These are phyloP conservation scores for Cantharellus cinnabarinus DNA, from an alignment of 768 basidiomycete species.

Conservation along the genomic window DNA sequence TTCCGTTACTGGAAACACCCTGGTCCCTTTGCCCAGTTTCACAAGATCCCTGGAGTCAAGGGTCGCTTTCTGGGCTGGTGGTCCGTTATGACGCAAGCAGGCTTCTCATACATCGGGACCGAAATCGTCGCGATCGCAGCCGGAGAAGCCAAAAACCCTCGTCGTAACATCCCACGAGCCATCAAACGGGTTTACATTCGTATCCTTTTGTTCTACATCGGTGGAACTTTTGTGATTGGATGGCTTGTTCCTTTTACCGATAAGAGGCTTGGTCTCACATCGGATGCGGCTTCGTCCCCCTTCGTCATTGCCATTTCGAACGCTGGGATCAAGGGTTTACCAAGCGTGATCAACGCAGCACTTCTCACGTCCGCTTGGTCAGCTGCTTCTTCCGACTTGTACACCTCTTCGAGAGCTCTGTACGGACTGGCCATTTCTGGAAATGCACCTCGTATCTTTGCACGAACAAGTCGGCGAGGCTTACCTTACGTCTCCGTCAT, in stretches of 20 bases:
- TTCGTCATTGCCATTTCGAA: constrained; percentile 63
- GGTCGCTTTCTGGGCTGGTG: constrained; percentile 47
- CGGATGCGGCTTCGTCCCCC: constrained; percentile 46
- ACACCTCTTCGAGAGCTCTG: constrained; percentile 56
- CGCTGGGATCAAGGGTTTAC: constrained; percentile 73
- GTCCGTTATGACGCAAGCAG: constrained; percentile 64
- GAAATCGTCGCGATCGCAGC: constrained; percentile 84
- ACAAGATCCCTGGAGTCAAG: constrained; percentile 17
- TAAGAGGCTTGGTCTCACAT: constrained; percentile 27
- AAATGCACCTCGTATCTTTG: constrained; percentile 69
- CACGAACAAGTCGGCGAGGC: constrained; percentile 44
- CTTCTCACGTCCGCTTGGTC: constrained; percentile 85
- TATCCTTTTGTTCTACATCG: constrained; percentile 58
- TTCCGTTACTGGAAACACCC: constrained; percentile 78
- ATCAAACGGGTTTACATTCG: constrained; percentile 52
- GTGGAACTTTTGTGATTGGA: constrained; percentile 7
- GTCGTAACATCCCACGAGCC: constrained; percentile 43
- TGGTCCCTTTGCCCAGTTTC: constrained; percentile 62
- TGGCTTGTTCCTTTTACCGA: constrained; percentile 54
- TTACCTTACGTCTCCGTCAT: constrained; percentile 56
- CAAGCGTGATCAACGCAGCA: constrained; percentile 64
- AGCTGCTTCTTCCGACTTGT: constrained; percentile 73
- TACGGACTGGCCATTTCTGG: constrained; percentile 66
- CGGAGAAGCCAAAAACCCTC: constrained; percentile 70
- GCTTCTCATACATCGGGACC: constrained; percentile 84